Conservation (phyloP, 75 land plant species). For the Gnetum montanum region DNA sequence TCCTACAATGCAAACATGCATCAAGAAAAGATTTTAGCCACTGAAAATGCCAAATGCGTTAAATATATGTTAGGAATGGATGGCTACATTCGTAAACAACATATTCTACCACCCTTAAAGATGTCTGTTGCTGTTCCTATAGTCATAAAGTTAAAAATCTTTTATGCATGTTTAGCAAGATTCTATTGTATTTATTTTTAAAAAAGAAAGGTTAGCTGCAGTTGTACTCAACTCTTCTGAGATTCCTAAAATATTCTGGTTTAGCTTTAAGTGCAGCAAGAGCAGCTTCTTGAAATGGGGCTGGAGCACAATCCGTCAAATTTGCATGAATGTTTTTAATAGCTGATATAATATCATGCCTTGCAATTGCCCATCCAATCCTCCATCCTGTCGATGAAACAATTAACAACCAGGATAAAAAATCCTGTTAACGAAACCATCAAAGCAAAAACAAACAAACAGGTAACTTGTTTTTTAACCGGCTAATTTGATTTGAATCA, state of each 20-base stretch:
- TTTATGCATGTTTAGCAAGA: too few relatives aligned
- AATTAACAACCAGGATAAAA: neutral
- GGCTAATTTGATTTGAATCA: too few relatives aligned
- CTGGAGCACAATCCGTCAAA: constrained; percentile 88
- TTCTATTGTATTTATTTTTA: too few relatives aligned
- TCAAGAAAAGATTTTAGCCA: neutral
- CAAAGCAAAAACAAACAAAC: too few relatives aligned
- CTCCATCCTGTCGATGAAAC: constrained; percentile 66
- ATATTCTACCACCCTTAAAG: too few relatives aligned
- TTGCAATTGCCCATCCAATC: constrained; percentile 96
- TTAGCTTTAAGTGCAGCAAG: constrained; percentile 59
- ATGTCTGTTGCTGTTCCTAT: too few relatives aligned
- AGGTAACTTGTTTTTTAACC: too few relatives aligned
- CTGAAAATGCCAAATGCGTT: neutral
- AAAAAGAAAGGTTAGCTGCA: neutral
- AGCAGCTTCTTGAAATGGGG: constrained; percentile 95
- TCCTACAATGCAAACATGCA: constrained; percentile 30
- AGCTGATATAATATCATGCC: constrained; percentile 55
- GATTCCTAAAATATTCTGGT: constrained; percentile 30
- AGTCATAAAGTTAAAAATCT: too few relatives aligned
- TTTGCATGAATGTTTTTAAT: constrained; percentile 81
- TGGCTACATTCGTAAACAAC: too few relatives aligned
- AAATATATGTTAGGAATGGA: too few relatives aligned
- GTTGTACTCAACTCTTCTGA: constrained; percentile 41
- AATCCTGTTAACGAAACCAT: neutral